These are phyloP conservation scores for Talaromyces sp. DNA, from an alignment of 2,329 filamentous ascomycete species.

Conservation along the genomic window DNA sequence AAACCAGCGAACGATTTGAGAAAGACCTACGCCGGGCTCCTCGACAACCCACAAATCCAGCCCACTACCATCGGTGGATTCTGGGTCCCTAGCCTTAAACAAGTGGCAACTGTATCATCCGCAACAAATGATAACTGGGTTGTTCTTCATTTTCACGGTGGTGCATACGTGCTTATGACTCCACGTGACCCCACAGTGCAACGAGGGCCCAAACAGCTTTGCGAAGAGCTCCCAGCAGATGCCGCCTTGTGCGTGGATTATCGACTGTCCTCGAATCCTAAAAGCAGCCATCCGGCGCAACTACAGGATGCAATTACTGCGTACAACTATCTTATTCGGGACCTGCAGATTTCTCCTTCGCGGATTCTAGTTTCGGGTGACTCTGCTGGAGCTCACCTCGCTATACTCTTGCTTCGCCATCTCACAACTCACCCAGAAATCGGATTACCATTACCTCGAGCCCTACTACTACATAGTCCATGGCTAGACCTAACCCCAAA, in stretches of 20 bases:
- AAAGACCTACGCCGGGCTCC: slow-evolving; percentile 6
- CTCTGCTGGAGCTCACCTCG: slow-evolving; percentile 25
- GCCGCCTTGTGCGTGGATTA: slow-evolving; percentile 21
- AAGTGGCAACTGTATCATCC: neutral
- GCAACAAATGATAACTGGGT: neutral
- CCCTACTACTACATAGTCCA: slow-evolving; percentile 4
- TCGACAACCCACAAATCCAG: slow-evolving; percentile 1
- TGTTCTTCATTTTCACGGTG: slow-evolving; percentile 9
- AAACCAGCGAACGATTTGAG: neutral
- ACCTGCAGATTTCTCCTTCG: slow-evolving; percentile 22
- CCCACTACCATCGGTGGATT: neutral
- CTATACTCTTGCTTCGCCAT: slow-evolving; percentile 24
- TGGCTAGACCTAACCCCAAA: slow-evolving; percentile 9
- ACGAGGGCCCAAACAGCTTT: slow-evolving; percentile 1
- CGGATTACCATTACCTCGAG: slow-evolving; percentile 3
- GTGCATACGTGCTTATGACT: slow-evolving; percentile 4
- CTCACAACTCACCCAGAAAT: slow-evolving; percentile 16
- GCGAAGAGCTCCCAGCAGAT: slow-evolving; percentile 6
- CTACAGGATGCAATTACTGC: slow-evolving; percentile 26
- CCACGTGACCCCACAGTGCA: neutral
- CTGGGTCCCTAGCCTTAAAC: slow-evolving; percentile 2
- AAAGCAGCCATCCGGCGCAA: slow-evolving; percentile 25
- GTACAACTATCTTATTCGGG: slow-evolving; percentile 24
- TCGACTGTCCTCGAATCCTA: slow-evolving; percentile 22
- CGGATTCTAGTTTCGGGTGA: slow-evolving; percentile 26